These are phyloP conservation scores for Globisporangium middletonii DNA, from an alignment of 352 stramenopile genomes.

Conservation along the genomic window DNA sequence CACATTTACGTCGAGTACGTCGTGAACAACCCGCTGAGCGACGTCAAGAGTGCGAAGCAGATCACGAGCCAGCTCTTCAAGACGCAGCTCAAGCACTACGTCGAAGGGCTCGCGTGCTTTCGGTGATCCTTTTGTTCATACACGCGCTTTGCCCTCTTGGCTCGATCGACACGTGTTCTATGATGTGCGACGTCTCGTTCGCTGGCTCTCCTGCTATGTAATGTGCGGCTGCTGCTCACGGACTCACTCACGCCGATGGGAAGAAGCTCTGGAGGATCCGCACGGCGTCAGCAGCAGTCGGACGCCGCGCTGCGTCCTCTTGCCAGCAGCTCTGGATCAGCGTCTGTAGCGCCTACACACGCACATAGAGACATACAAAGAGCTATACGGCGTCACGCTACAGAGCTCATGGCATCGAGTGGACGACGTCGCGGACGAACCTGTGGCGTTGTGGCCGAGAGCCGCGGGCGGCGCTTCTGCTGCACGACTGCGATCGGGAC, in stretches of 20 bases:
- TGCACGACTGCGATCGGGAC: constrained; percentile 62
- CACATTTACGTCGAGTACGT: constrained; percentile 89
- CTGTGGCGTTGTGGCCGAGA: constrained; percentile 51
- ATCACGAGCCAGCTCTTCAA: constrained; percentile 81
- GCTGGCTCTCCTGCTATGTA: background rate
- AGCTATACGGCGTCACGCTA: background rate
- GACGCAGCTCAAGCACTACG: constrained; percentile 63
- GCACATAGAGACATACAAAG: background rate
- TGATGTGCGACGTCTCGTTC: too few relatives aligned
- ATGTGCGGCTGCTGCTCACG: background rate
- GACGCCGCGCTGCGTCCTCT: constrained; percentile 41
- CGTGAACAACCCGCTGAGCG: constrained; percentile 85
- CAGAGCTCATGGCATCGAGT: background rate
- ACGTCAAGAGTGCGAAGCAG: constrained; percentile 60
- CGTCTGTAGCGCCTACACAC: constrained; percentile 39
- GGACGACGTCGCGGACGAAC: constrained; percentile 15
- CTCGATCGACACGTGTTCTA: too few relatives aligned
- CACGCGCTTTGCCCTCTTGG: background rate
- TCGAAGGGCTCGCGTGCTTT: constrained; percentile 68
- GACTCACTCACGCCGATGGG: constrained; percentile 10
- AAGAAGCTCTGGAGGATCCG: constrained; percentile 46
- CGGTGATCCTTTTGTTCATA: constrained; percentile 22
- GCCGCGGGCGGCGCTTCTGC: constrained; percentile 49
- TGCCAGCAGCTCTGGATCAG: constrained; percentile 68
- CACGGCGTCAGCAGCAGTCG: constrained; percentile 36